phyloP scores from a whole-genome alignment of 306 rosid species.

The Luffa aegyptiaca region DNA sequence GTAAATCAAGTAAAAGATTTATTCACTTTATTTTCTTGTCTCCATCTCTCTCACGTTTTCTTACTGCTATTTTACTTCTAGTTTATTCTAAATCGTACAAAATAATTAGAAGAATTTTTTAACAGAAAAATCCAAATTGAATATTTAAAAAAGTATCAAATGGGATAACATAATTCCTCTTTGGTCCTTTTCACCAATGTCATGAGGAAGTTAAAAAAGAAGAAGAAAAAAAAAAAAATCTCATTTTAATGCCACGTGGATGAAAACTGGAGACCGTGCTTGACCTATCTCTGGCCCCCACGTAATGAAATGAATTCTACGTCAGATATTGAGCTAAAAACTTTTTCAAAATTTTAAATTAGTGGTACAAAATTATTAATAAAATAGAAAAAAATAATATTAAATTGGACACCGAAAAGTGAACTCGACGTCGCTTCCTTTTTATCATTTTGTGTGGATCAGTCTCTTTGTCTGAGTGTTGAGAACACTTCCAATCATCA shows the following conservation, averaged over 20 bases:
- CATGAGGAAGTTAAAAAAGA: neutral
- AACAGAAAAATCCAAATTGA: neutral
- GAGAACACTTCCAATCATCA: conserved; percentile 14
- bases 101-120: neutral
- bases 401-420: conserved; percentile 8
- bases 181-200: neutral
- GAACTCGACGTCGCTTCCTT: conserved; percentile 11
- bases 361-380: neutral
- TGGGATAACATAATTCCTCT: neutral
- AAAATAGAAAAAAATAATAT: neutral
- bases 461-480: conserved; percentile 3
- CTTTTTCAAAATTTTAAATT: neutral
- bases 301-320: neutral
- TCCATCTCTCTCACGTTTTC: too few relatives aligned
- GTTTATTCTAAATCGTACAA: neutral
- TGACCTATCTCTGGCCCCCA: neutral
- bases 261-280: neutral
- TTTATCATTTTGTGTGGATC: conserved; percentile 9
- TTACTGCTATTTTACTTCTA: neutral
- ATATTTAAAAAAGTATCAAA: neutral
- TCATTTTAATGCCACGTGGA: neutral
- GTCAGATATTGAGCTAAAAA: neutral
- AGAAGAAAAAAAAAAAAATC: neutral
- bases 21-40: too few relatives aligned
- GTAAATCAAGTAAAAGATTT: too few relatives aligned